Evolutionary conservation across 148 eudicot genomes (phyloP).

Genomic region (Persicaria tinctoria): DNA sequence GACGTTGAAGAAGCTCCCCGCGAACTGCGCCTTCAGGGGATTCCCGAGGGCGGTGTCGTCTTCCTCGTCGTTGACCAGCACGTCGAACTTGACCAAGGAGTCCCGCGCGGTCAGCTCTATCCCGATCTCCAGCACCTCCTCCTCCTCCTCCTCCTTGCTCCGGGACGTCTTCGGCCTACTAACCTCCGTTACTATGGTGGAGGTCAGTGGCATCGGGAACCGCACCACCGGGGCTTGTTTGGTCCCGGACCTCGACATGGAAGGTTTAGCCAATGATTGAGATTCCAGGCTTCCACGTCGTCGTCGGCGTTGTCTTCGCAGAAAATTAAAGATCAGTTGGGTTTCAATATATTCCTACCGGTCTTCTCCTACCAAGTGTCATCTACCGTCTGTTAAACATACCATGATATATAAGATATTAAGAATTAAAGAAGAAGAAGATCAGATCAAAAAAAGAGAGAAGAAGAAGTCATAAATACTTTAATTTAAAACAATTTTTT

Average conservation of each 20-base stretch:
- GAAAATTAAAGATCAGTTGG: too few relatives aligned
- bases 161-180: conserved; percentile 54
- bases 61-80: conserved; percentile 60
- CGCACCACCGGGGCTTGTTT: neutral
- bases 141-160: conserved; percentile 42
- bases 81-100: conserved; percentile 50
- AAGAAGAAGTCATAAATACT: too few relatives aligned
- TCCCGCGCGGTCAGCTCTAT: conserved; percentile 30
- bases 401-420: too few relatives aligned
- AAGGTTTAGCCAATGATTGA: too few relatives aligned
- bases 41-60: conserved; percentile 24
- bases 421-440: too few relatives aligned
- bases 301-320: too few relatives aligned
- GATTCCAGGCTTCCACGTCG: too few relatives aligned
- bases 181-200: conserved; percentile 37
- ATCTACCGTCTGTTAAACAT: too few relatives aligned
- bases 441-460: too few relatives aligned
- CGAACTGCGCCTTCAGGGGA: conserved; percentile 50
- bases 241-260: neutral
- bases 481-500: too few relatives aligned
- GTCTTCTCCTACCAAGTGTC: too few relatives aligned
- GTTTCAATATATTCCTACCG: too few relatives aligned
- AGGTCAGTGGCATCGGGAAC: conserved; percentile 38
- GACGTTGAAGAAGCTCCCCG: conserved; percentile 77
- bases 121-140: conserved; percentile 41